Evolutionary conservation across 176 grass and related monocot species (phyloP).

Genomic region (Otatea glauca): DNA sequence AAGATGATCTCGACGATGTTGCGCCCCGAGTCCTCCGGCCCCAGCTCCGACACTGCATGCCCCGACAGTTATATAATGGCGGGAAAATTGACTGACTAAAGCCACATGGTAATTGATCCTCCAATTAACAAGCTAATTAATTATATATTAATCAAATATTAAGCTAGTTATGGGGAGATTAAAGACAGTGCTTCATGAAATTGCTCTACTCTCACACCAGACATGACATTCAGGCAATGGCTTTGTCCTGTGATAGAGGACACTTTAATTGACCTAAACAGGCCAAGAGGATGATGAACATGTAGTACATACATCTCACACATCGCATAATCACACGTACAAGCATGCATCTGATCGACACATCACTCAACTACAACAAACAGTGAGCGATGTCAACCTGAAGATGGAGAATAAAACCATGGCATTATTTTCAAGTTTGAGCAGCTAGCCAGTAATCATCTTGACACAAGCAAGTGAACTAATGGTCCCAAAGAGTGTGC

Average conservation of each 20-base stretch:
- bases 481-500: background rate
- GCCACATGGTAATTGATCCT: background rate
- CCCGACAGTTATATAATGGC: background rate
- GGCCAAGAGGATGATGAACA: background rate
- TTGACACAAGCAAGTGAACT: background rate
- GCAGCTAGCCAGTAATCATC: background rate
- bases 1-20: constrained; percentile 99
- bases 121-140: background rate
- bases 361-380: background rate
- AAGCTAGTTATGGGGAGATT: background rate
- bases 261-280: constrained; percentile 38
- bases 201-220: background rate
- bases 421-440: background rate
- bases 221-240: background rate
- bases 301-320: no score
- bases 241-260: constrained; percentile 4
- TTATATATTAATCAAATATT: background rate
- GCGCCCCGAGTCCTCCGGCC: constrained; percentile 84
- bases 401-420: background rate
- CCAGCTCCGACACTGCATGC: constrained; percentile 79
- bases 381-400: background rate
- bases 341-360: background rate
- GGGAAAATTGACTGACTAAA: background rate
- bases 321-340: no score
- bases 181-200: background rate